Evolutionary conservation across 2,329 filamentous ascomycete genomes (phyloP), one percentile per base, ranked within the genome.

Genomic region (Verticillium albo-atrum): DNA sequence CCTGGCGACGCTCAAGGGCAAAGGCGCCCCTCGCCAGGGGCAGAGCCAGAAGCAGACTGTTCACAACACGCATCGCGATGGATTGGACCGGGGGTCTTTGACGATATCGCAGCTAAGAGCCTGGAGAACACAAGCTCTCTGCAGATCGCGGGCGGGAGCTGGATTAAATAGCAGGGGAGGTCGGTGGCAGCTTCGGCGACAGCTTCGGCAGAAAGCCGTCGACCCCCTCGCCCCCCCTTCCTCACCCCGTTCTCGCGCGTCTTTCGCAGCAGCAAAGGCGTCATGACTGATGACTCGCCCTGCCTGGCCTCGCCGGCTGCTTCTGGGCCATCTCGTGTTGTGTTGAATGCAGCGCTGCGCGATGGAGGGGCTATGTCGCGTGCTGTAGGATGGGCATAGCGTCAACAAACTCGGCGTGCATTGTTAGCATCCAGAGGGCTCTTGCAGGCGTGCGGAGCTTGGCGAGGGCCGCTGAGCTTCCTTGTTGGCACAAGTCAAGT

Each of bases 61-160:
- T 51, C 37, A 57, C 35, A 57, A 57, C 35, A 57, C 42, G 55
- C 55, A 57, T 57, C 20, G 27, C 25, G 51, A 53, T 30, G 51
- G 12, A 47, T 12, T 23, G 7, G 42, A 47, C 42, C 20, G n/a
- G 42, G 4, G 20, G 42, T 47, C 42, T 47, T 23, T n/a, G 7
- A 47, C 20, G 20, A n/a, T 23, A 47, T 47, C 42, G 42, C 42
- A 47, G 42, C 42, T 47, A 9, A 12, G 42, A 47, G 42, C 42
- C 42, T 47, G 42, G n/a, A 23, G 42, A 47, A 20, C n/a, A 47
- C 42, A 47, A 23, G n/a, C n/a, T 3, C n/a, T 23, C 14, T 47
- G 42, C 42, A 47, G 42, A 47, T 47, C 42, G 20, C 42, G 42
- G 42, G 42, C 42, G 42, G 9, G n/a, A 6, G 20, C 4, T 47